Percentiles rank a stretch among this genome's conserved stretches.
Evolutionary conservation across 768 basidiomycete genomes (phyloP).

Genomic region (Daedaleopsis nitida): DNA sequence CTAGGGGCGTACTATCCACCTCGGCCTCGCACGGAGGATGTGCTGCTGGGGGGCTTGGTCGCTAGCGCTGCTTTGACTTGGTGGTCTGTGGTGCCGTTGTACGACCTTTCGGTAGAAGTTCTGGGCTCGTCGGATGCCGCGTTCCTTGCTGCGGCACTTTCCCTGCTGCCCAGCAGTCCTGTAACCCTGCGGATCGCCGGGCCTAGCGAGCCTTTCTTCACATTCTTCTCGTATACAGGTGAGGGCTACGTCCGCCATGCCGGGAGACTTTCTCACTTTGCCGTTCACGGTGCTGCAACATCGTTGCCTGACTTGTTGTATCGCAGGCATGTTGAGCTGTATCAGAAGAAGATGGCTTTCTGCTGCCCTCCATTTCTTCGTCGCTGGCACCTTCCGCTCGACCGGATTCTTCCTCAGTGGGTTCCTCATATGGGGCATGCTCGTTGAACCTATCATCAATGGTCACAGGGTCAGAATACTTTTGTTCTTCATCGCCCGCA

Average conservation of each 20-base stretch:
- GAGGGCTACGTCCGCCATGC: conserved; percentile 14
- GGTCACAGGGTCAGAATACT: conserved; percentile 33
- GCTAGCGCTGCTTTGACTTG: conserved; percentile 33
- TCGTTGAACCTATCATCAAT: conserved; percentile 55
- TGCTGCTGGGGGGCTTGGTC: conserved; percentile 40
- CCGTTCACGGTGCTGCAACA: background rate
- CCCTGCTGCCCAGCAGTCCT: conserved; percentile 82
- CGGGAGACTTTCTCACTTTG: background rate
- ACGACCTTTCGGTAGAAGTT: conserved; percentile 59
- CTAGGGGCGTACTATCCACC: background rate
- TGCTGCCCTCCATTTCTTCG: conserved; percentile 62
- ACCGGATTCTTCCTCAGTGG: conserved; percentile 79
- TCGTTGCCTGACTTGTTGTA: background rate
- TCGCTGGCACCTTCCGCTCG: conserved; percentile 70
- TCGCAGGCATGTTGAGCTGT: conserved; percentile 61
- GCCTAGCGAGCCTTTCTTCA: conserved; percentile 87
- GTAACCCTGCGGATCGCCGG: conserved; percentile 68
- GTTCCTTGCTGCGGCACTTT: conserved; percentile 61
- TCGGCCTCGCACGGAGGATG: background rate
- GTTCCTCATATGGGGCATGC: conserved; percentile 74
- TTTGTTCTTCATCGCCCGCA: background rate
- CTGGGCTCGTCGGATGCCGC: conserved; percentile 61
- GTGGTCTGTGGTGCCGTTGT: conserved; percentile 46
- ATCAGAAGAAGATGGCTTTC: conserved; percentile 48
- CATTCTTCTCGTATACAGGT: conserved; percentile 77